Percentiles rank a stretch among this genome's conserved stretches.
Evolutionary conservation across 148 eudicot species (phyloP).

Genomic region (Beta vulgaris): DNA sequence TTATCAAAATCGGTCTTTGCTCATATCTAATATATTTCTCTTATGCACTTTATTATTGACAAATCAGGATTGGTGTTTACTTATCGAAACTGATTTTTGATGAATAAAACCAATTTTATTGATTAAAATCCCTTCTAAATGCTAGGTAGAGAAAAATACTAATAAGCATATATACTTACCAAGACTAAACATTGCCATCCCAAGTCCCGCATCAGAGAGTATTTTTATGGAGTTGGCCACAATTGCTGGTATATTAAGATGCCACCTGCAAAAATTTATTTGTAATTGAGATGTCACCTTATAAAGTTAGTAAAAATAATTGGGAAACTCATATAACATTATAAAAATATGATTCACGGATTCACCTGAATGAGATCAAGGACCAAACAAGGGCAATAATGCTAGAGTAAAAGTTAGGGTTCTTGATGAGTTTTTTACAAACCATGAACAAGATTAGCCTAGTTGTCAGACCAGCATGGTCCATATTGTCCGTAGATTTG

Average conservation of each 20-base stretch:
- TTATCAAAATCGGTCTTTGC: too few relatives aligned
- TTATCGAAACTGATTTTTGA: too few relatives aligned
- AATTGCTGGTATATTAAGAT: constrained; percentile 64
- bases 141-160: too few relatives aligned
- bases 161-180: constrained; percentile 43
- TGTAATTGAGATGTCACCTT: neutral
- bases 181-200: constrained; percentile 95
- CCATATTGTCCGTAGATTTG: constrained; percentile 56
- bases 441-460: constrained; percentile 80
- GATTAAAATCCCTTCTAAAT: too few relatives aligned
- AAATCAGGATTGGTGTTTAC: too few relatives aligned
- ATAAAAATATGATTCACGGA: too few relatives aligned
- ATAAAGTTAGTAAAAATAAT: too few relatives aligned
- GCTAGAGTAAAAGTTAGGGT: constrained; percentile 83
- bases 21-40: too few relatives aligned
- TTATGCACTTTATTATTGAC: too few relatives aligned
- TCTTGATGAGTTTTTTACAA: constrained; percentile 75
- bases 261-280: constrained; percentile 42
- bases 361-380: constrained; percentile 62
- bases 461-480: constrained; percentile 70
- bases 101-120: too few relatives aligned
- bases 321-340: too few relatives aligned
- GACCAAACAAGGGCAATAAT: constrained; percentile 81
- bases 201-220: constrained; percentile 82
- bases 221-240: constrained; percentile 64